Evolutionary conservation across 352 stramenopile species (phyloP).

Genomic region (Aphanomyces euteiches): DNA sequence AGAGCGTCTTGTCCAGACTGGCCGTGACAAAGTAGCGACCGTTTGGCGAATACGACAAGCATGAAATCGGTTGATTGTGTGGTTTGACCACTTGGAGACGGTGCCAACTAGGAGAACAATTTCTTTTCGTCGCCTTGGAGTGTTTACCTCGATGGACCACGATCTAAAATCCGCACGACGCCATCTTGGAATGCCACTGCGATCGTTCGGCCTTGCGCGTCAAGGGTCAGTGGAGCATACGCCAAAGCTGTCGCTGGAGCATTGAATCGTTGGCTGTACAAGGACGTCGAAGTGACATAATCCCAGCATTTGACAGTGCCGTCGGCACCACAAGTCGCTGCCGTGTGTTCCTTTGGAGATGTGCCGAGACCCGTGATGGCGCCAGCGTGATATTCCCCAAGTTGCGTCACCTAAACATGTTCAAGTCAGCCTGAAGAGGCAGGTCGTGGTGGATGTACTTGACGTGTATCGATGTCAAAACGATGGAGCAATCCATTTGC

Average conservation of each 20-base stretch:
- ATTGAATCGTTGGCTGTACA: constrained; percentile 38
- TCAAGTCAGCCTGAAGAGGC: neutral
- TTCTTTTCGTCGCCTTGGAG: neutral
- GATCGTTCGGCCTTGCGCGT: constrained; percentile 65
- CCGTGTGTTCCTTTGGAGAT: constrained; percentile 84
- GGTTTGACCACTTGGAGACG: constrained; percentile 85
- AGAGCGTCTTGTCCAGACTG: constrained; percentile 77
- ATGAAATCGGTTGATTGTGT: constrained; percentile 69
- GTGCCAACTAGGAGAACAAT: constrained; percentile 40
- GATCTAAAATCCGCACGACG: constrained; percentile 59
- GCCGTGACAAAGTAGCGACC: constrained; percentile 68
- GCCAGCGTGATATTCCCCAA: constrained; percentile 48
- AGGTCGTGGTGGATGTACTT: neutral
- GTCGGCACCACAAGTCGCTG: constrained; percentile 80
- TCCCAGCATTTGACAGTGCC: constrained; percentile 85
- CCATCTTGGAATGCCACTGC: constrained; percentile 88
- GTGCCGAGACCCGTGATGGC: constrained; percentile 64
- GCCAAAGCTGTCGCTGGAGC: constrained; percentile 53
- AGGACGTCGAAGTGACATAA: constrained; percentile 55
- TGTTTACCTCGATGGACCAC: constrained; percentile 22
- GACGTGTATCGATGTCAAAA: constrained; percentile 31
- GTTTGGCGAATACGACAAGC: constrained; percentile 64
- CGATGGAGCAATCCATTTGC: constrained; percentile 46
- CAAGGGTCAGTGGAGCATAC: constrained; percentile 60
- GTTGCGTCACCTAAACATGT: constrained; percentile 19